phyloP scores from a whole-genome alignment of 148 eudicot species.

The Drosera capensis region DNA sequence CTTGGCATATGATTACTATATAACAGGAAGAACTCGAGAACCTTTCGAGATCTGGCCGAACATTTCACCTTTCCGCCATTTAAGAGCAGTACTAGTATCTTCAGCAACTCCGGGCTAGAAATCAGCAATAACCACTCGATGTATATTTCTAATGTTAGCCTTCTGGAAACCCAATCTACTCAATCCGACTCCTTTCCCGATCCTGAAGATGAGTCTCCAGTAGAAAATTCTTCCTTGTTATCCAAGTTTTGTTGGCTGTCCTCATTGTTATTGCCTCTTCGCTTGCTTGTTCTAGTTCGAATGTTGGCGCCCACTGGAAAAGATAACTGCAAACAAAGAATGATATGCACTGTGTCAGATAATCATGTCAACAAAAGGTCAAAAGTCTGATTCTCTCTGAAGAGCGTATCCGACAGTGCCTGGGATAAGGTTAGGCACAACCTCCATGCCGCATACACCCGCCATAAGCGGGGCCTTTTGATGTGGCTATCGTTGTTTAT shows the following conservation, averaged over 20 bases:
- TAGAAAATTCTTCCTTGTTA: constrained; percentile 34
- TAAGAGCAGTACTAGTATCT: background rate
- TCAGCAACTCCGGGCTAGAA: background rate
- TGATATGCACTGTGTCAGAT: too few relatives aligned
- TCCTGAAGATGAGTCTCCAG: constrained; percentile 36
- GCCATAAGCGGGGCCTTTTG: too few relatives aligned
- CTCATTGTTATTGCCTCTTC: constrained; percentile 24
- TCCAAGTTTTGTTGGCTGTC: constrained; percentile 24
- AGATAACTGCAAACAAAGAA: constrained; percentile 45
- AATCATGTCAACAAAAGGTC: too few relatives aligned
- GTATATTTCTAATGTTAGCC: background rate
- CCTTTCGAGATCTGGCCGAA: background rate
- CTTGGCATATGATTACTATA: background rate
- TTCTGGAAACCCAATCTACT: background rate
- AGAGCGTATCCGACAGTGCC: too few relatives aligned
- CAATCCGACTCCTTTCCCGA: constrained; percentile 49
- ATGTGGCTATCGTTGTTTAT: too few relatives aligned
- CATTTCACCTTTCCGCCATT: too few relatives aligned
- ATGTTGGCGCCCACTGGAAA: constrained; percentile 70
- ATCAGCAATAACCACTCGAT: background rate
- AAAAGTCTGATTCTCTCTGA: too few relatives aligned
- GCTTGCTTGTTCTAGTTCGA: constrained; percentile 40
- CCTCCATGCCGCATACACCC: too few relatives aligned
- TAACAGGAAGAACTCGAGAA: background rate
- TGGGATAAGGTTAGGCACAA: too few relatives aligned